Evolutionary conservation across 225 moss, liverwort and hornwort genomes (phyloP).

Genomic region (Anthoceros angustus): DNA sequence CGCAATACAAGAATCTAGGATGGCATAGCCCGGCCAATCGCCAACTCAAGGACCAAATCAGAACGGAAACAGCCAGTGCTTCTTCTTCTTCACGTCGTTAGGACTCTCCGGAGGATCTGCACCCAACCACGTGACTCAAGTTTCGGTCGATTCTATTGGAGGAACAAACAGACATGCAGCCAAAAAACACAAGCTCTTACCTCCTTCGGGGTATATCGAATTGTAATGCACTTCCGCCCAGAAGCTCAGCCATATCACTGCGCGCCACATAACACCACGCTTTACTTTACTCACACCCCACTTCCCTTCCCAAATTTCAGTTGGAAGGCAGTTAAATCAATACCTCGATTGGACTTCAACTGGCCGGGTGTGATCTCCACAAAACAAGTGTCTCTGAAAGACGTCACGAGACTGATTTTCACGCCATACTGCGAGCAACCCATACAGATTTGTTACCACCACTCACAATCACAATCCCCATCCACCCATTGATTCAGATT

Average conservation of each 20-base stretch:
- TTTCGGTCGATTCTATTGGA: not conserved
- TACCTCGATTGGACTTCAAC: conserved; percentile 42
- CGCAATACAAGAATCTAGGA: too few species aligned
- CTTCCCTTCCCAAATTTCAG: not conserved
- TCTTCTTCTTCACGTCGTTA: conserved; percentile 26
- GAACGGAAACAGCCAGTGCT: conserved; percentile 30
- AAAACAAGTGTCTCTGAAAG: conserved; percentile 61
- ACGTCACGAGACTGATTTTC: conserved; percentile 63
- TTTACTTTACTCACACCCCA: not conserved
- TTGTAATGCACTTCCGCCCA: conserved; percentile 96
- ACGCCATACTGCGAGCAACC: conserved; percentile 57
- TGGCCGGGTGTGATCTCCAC: conserved; percentile 58
- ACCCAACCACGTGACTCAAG: conserved; percentile 6
- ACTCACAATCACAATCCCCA: not conserved
- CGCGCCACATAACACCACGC: conserved; percentile 6
- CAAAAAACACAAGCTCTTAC: conserved; percentile 20
- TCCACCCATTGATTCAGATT: not conserved
- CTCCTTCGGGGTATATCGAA: conserved; percentile 66
- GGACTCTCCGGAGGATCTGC: conserved; percentile 10
- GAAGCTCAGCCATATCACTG: conserved; percentile 83
- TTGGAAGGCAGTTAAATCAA: not conserved
- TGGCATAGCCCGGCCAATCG: too few species aligned
- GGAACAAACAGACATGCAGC: not conserved
- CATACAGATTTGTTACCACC: not conserved
- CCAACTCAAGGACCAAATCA: not conserved